Evolutionary conservation across 2,329 filamentous ascomycete genomes (phyloP), one percentile per base, ranked within the genome.

Genomic region (Penicillium sp.): DNA sequence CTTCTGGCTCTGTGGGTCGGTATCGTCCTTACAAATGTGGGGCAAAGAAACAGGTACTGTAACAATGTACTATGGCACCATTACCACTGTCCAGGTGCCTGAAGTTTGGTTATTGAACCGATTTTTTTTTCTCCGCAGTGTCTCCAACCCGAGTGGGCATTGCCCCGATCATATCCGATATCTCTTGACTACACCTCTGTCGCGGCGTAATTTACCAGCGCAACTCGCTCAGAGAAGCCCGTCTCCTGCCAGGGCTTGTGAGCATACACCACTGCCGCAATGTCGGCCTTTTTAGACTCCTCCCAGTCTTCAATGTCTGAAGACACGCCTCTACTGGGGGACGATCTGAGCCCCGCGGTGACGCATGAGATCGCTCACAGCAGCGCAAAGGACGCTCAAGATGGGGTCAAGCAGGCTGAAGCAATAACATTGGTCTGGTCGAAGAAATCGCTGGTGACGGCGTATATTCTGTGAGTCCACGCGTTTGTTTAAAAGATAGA

Each of bases 401-500:
- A 66, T 56, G 79, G 79, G 69, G 80, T 82, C 31, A 71, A 76
- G 30, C 75, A 79, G 58, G 75, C 78, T 5, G 79, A 83, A 64
- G 81, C 80, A 15, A 74, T 81, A 13, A 78, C 80, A 11, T 69
- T 81, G 64, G 76, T 73, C 26, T 83, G 81, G 81, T 75, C 76
- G 3, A 82, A 74, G 66, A 69, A 63, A 54, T 74, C 76, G 5
- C 65, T 83, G 21, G 70, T 73, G 47, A 64, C 66, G 3, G 76
- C 77, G 51, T 81, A 79, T 64, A 66, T 74, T 55, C 72, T 75
- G 81, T 81, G 67, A 64, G 78, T 67, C 21, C 5, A 15, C 35
- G 11, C 11, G 35, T 15, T 38, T 15, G 13, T 7, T 38, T 9
- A 4, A 15, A 38, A 9, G 9, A 38, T 38, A 15, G 31, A 38